phyloP scores from a whole-genome alignment of 2,329 filamentous ascomycete species.

The Aphanocladium album region DNA sequence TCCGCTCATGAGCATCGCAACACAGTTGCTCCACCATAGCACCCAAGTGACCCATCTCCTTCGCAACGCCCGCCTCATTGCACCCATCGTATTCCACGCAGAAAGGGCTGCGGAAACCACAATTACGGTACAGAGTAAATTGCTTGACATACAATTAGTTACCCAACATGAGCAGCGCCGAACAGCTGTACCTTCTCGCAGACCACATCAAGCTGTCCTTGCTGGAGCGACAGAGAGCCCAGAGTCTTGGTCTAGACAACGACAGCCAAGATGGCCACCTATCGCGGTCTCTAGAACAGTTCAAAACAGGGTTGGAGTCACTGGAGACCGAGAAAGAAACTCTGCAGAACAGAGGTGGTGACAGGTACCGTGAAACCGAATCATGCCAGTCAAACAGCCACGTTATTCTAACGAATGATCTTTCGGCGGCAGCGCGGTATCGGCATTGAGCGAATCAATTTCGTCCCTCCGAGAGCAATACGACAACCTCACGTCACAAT shows the following conservation, averaged over 20 bases:
- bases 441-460: constrained; percentile 58
- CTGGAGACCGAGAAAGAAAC: constrained; percentile 61
- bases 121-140: neutral
- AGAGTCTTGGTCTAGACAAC: constrained; percentile 71
- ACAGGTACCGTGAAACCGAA: constrained; percentile 40
- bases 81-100: neutral
- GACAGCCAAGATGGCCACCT: constrained; percentile 86
- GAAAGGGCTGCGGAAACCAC: neutral
- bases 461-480: constrained; percentile 67
- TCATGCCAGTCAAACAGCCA: neutral
- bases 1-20: neutral
- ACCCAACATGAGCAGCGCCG: constrained; percentile 38
- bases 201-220: constrained; percentile 97
- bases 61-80: no score
- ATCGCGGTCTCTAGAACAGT: constrained; percentile 78
- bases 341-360: constrained; percentile 59
- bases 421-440: constrained; percentile 34
- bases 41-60: no score
- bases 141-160: neutral
- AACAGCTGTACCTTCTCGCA: constrained; percentile 85
- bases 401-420: neutral
- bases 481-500: constrained; percentile 72
- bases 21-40: neutral
- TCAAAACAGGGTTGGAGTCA: constrained; percentile 71
- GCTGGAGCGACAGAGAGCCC: constrained; percentile 82